phyloP scores from a whole-genome alignment of 352 stramenopile genomes.

The Phytophthora melonis region DNA sequence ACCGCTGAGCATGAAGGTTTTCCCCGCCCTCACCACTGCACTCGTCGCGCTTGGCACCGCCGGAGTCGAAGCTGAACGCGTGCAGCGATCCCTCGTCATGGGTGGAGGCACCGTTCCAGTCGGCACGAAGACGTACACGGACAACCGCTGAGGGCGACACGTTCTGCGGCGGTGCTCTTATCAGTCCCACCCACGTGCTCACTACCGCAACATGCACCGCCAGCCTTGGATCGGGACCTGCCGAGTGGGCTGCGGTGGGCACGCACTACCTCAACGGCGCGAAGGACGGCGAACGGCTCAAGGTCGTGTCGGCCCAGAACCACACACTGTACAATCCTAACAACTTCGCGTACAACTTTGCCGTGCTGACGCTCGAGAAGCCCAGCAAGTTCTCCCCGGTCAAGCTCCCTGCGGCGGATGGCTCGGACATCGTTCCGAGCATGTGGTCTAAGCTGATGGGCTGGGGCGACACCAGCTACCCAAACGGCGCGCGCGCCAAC shows the following conservation, averaged over 20 bases:
- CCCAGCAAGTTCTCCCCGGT: slow-evolving; percentile 41
- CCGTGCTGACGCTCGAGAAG: slow-evolving; percentile 47
- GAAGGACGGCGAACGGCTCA: slow-evolving; percentile 29
- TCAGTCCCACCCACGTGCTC: slow-evolving; percentile 15
- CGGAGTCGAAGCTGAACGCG: background rate
- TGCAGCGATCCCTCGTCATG: background rate
- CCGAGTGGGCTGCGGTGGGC: slow-evolving; percentile 19
- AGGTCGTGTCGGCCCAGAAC: slow-evolving; percentile 14
- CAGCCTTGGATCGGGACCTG: background rate
- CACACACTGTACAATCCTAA: slow-evolving; percentile 1
- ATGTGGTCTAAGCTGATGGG: slow-evolving; percentile 41
- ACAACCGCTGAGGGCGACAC: slow-evolving; percentile 19
- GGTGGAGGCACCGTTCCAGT: slow-evolving; percentile 7
- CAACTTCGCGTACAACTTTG: slow-evolving; percentile 42
- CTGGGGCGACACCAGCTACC: slow-evolving; percentile 37
- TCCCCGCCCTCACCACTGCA: background rate
- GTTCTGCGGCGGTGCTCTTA: slow-evolving; percentile 21
- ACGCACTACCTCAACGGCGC: slow-evolving; percentile 31
- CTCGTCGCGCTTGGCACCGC: background rate
- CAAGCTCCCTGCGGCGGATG: slow-evolving; percentile 34
- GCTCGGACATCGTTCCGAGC: slow-evolving; percentile 28
- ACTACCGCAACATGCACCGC: slow-evolving; percentile 18
- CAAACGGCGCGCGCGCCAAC: background rate
- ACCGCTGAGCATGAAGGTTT: background rate
- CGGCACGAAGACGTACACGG: slow-evolving; percentile 47